A percentile compares a stretch with the other conserved stretches of the same genome.
These are phyloP conservation scores for Arabis alpina DNA, from an alignment of 345 rosid genomes.

Conservation along the genomic window DNA sequence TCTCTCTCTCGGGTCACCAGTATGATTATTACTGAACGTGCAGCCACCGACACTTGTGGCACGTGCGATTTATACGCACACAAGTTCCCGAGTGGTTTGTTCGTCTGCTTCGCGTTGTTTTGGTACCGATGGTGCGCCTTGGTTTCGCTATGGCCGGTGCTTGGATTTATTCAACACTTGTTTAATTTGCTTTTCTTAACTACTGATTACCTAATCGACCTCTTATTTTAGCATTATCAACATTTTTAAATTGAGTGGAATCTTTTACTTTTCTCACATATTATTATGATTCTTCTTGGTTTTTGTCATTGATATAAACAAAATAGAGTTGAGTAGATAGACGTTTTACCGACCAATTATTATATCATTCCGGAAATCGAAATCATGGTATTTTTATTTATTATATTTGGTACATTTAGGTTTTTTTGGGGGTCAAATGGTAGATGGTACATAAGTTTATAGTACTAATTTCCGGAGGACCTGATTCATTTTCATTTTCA, in stretches of 20 bases:
- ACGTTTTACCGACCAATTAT: conserved; percentile 23
- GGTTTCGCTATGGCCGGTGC: conserved; percentile 41
- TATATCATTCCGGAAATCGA: background rate
- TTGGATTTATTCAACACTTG: conserved; percentile 28
- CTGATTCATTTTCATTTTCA: background rate
- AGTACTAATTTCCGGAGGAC: background rate
- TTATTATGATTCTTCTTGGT: conserved; percentile 5
- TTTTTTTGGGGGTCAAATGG: background rate
- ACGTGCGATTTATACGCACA: conserved; percentile 44
- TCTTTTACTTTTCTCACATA: conserved; percentile 20
- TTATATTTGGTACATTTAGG: background rate
- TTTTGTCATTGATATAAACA: conserved; percentile 21
- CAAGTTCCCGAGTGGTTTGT: conserved; percentile 24
- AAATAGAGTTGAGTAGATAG: conserved; percentile 19
- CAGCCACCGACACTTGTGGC: conserved; percentile 50
- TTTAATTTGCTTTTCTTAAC: conserved; percentile 18
- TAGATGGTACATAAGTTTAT: too few relatives aligned
- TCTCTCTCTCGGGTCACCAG: conserved; percentile 24
- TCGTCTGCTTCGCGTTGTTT: conserved; percentile 40
- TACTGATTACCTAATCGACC: conserved; percentile 29
- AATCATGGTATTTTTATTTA: background rate
- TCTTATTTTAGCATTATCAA: background rate
- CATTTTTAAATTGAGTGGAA: conserved; percentile 10
- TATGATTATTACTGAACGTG: conserved; percentile 7
- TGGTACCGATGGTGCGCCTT: conserved; percentile 46